Percentiles rank a stretch among this genome's conserved stretches.
Evolutionary conservation across 140 eudicot genomes (phyloP).

Genomic region (Erigeron philadelphicus): DNA sequence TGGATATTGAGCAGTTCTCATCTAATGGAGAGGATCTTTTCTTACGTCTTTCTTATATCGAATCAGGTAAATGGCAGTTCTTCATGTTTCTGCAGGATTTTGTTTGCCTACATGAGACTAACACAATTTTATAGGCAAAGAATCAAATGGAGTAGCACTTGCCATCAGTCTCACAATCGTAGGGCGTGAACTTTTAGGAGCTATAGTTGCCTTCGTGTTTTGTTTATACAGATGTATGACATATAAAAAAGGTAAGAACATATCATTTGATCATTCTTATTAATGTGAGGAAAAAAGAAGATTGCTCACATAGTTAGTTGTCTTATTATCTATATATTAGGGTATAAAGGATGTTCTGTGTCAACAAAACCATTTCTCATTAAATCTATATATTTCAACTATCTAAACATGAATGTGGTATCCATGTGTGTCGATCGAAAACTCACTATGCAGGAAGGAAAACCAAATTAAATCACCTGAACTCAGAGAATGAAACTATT

Average conservation of each 20-base stretch:
- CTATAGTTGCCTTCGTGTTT: conserved; percentile 19
- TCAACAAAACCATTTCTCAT: background rate
- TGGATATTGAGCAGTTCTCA: conserved; percentile 25
- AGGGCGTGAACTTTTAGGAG: conserved; percentile 8
- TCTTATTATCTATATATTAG: background rate
- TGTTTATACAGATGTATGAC: conserved; percentile 13
- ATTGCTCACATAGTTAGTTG: too few relatives aligned
- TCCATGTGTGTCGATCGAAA: conserved; percentile 2
- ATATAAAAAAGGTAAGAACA: conserved; percentile 19
- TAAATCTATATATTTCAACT: background rate
- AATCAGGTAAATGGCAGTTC: conserved; percentile 20
- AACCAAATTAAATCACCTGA: background rate
- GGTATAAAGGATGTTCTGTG: background rate
- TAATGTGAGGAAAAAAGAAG: too few relatives aligned
- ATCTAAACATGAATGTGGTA: background rate
- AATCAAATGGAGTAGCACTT: conserved; percentile 1
- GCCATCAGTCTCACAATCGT: conserved; percentile 15
- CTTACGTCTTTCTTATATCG: conserved; percentile 27
- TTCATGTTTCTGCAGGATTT: background rate
- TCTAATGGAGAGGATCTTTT: conserved; percentile 27
- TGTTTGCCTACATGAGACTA: background rate
- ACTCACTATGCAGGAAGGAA: conserved; percentile 6
- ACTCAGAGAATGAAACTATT: conserved; percentile 6
- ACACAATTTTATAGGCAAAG: conserved; percentile 2
- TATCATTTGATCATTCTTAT: background rate